A percentile compares a stretch with the other conserved stretches of the same genome.
These are phyloP conservation scores for Stephanodiscus triporus DNA, from an alignment of 108 stramenopile species.

Conservation along the genomic window DNA sequence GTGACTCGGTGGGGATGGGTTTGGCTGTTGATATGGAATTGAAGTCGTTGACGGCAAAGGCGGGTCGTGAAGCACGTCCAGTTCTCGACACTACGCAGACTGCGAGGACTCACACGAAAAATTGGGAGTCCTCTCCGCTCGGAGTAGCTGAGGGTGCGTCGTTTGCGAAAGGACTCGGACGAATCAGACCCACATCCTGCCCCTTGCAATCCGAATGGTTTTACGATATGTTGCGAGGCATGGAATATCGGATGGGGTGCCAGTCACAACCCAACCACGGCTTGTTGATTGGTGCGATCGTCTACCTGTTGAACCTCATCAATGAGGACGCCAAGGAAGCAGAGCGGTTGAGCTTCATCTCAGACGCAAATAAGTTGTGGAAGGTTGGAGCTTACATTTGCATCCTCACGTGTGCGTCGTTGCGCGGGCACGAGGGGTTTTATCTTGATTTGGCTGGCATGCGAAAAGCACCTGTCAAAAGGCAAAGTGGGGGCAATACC, in stretches of 20 bases:
- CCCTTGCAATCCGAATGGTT: neutral
- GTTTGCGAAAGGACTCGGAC: neutral
- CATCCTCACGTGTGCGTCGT: neutral
- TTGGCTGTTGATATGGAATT: too few relatives aligned
- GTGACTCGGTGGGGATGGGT: too few relatives aligned
- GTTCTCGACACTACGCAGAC: slow-evolving; percentile 23
- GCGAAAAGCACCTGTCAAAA: too few relatives aligned
- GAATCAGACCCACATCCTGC: neutral
- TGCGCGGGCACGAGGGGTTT: neutral
- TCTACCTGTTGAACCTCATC: neutral
- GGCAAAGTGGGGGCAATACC: neutral
- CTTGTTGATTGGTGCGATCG: neutral
- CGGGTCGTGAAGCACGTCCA: slow-evolving; percentile 13
- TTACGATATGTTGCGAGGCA: neutral
- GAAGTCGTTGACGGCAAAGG: slow-evolving; percentile 8
- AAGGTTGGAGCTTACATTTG: neutral
- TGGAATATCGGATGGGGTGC: neutral
- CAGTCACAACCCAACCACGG: neutral
- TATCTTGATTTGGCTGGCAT: neutral
- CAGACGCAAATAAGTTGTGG: neutral
- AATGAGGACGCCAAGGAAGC: neutral
- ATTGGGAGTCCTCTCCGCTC: too few relatives aligned
- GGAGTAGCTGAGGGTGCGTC: too few relatives aligned
- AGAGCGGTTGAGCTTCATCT: neutral
- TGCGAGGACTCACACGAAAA: too few relatives aligned